phyloP scores from a whole-genome alignment of 805 yeast species.

The Candida manassasensis region DNA sequence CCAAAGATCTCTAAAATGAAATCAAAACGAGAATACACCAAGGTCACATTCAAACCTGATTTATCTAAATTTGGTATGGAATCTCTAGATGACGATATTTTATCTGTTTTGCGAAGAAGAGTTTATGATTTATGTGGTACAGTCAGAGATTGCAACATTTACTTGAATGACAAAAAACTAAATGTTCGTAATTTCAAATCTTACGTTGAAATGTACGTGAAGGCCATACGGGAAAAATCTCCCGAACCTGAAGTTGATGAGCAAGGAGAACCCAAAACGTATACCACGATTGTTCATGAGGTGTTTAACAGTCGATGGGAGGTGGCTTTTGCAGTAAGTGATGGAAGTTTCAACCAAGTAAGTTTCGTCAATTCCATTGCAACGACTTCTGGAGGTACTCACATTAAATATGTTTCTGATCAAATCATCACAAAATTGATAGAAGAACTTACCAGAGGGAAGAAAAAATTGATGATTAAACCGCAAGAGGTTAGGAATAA shows the following conservation, averaged over 20 bases:
- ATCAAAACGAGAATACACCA: constrained; percentile 72
- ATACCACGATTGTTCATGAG: constrained; percentile 64
- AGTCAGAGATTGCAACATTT: constrained; percentile 74
- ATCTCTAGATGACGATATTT: constrained; percentile 72
- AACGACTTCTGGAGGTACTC: constrained; percentile 96
- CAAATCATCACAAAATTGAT: constrained; percentile 74
- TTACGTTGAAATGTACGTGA: constrained; percentile 85
- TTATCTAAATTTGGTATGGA: constrained; percentile 80
- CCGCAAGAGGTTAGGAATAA: constrained; percentile 87
- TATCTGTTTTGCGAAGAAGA: constrained; percentile 85
- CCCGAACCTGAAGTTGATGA: constrained; percentile 26
- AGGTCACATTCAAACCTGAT: constrained; percentile 86
- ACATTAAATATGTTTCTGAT: constrained; percentile 80
- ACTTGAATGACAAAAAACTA: constrained; percentile 68
- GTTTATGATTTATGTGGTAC: constrained; percentile 96
- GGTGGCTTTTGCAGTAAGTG: constrained; percentile 89
- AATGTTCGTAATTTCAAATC: constrained; percentile 73
- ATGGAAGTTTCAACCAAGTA: constrained; percentile 85
- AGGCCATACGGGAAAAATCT: constrained; percentile 57
- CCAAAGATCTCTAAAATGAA: constrained; percentile 64
- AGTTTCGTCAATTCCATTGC: constrained; percentile 98
- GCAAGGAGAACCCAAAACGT: constrained; percentile 29
- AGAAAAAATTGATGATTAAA: constrained; percentile 64
- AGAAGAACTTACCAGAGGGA: constrained; percentile 58
- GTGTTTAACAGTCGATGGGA: constrained; percentile 90